Base-by-base conservation (phyloP, 768 basidiomycete species). In the Mycena galopus region DNA sequence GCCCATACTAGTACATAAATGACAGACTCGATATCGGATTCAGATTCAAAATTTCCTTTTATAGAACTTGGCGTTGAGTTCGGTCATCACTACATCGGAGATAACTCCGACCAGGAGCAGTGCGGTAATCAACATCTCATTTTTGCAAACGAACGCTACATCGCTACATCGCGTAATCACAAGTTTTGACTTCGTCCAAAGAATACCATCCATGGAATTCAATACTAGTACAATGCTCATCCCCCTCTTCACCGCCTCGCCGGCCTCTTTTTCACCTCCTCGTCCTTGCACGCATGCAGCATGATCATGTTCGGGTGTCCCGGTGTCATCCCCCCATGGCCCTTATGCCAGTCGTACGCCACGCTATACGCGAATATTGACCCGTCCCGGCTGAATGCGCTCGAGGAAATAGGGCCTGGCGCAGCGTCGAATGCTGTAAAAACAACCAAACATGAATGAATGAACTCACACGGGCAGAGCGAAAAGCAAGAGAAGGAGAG, bases 301-400 rank as follows among this genome's bases (percentile, higher is more conserved):
- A 88, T 87, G 69, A 90, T 78, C 75, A 91, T 89, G 29, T 70
- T 70, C 12, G 61, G 58, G 63, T 83, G 82, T 10, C 85, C 84
- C 3, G 88, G 86, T 6, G 88, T 88, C 81, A 88, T 90, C 29
- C 70, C 73, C 2, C 39, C 56, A 80, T 96, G 94, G 12, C 96
- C 95, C 79, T 96, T 96, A 12, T 92, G 93, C 96, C 96, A 97
- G 78, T 97, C 96, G 74, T 97, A 97, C 19, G 95, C 95, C 27
- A 97, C 82, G 0, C 95, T 93, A 73, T 98, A 98, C 0, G 96
- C 97, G 78, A 98, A 95, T 74, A 98, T 94, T 39, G 86, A 91
- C 33, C 95, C 95, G 32, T 89, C 94, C 71, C 92, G 92, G 84
- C 94, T 98, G 87, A 97, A 98, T 1, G 91, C 86, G 9, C 92